A percentile compares a stretch with the other conserved stretches of the same genome.
These are phyloP conservation scores for Mucor velutinosus DNA, from an alignment of 371 early-diverging fungal genomes.

Conservation along the genomic window DNA sequence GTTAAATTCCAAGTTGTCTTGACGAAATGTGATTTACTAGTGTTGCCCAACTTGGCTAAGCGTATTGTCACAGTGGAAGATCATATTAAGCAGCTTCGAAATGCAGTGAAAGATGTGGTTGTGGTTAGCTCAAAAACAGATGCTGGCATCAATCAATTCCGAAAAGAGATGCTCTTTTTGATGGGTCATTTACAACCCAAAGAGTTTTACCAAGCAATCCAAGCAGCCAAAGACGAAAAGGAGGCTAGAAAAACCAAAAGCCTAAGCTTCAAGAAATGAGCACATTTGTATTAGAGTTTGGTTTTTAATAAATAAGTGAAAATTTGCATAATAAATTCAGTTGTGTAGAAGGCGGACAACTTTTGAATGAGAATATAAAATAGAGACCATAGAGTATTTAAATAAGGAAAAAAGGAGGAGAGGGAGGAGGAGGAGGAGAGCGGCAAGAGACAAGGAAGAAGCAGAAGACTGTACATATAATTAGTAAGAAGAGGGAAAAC, in stretches of 20 bases:
- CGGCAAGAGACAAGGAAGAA: background rate
- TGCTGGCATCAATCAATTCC: slow-evolving; percentile 61
- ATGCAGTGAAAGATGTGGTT: slow-evolving; percentile 54
- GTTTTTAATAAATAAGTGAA: slow-evolving; percentile 5
- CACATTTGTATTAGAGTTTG: background rate
- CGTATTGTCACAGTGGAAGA: slow-evolving; percentile 43
- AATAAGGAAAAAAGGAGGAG: background rate
- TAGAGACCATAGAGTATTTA: background rate
- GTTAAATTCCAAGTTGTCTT: slow-evolving; percentile 77
- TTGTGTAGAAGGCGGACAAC: background rate
- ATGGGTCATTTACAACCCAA: slow-evolving; percentile 35
- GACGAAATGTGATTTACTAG: slow-evolving; percentile 80
- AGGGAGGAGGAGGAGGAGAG: background rate
- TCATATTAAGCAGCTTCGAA: slow-evolving; percentile 40
- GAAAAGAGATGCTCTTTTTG: slow-evolving; percentile 60
- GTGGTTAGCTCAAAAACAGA: slow-evolving; percentile 60
- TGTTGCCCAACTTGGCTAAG: slow-evolving; percentile 65
- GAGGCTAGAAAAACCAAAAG: background rate
- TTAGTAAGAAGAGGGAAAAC: background rate
- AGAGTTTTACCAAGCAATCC: slow-evolving; percentile 26
- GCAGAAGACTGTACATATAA: slow-evolving; percentile 10
- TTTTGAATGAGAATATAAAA: background rate
- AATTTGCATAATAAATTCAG: background rate
- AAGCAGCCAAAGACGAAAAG: slow-evolving; percentile 16
- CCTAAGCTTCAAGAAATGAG: slow-evolving; percentile 5